These are phyloP conservation scores for Mytilinidion resinicola DNA, from an alignment of 495 filamentous ascomycete genomes.

Conservation along the genomic window DNA sequence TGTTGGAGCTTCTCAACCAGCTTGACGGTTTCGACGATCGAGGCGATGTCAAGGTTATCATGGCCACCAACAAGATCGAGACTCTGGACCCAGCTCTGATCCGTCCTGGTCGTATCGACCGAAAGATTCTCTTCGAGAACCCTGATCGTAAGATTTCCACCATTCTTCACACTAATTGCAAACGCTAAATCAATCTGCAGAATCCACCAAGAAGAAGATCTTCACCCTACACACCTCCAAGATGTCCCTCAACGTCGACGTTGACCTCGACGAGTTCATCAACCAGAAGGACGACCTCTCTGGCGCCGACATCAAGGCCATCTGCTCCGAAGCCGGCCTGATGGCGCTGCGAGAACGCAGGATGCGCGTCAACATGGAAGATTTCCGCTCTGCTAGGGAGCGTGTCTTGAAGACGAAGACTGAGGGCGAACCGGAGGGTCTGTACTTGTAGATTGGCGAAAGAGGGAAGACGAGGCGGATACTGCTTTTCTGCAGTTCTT, in stretches of 20 bases:
- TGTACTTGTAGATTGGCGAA: conserved; percentile 73
- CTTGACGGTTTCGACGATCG: conserved; percentile 98
- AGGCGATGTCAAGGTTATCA: conserved; percentile 98
- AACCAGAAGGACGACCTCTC: conserved; percentile 97
- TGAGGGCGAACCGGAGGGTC: conserved; percentile 93
- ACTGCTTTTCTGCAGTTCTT: background rate
- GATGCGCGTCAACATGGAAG: conserved; percentile 98
- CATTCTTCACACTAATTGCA: background rate
- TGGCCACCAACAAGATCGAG: conserved; percentile 99
- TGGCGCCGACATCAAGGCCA: conserved; percentile 97
- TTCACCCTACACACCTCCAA: conserved; percentile 99
- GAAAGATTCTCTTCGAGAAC: conserved; percentile 99
- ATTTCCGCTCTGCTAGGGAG: conserved; percentile 89
- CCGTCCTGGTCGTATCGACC: conserved; percentile 94
- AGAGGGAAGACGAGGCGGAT: background rate
- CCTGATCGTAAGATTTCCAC: conserved; percentile 68
- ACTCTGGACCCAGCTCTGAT: conserved; percentile 95
- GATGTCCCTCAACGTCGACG: conserved; percentile 93
- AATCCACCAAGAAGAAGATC: conserved; percentile 99
- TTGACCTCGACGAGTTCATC: conserved; percentile 98
- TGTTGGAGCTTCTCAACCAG: conserved; percentile 98
- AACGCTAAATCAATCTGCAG: conserved; percentile 42
- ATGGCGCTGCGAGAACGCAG: conserved; percentile 91
- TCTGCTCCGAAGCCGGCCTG: conserved; percentile 93
- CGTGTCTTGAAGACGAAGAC: conserved; percentile 97